Percentiles rank a stretch among this genome's conserved stretches.
phyloP scores from a whole-genome alignment of 306 rosid species.

The Carpinus fangiana region DNA sequence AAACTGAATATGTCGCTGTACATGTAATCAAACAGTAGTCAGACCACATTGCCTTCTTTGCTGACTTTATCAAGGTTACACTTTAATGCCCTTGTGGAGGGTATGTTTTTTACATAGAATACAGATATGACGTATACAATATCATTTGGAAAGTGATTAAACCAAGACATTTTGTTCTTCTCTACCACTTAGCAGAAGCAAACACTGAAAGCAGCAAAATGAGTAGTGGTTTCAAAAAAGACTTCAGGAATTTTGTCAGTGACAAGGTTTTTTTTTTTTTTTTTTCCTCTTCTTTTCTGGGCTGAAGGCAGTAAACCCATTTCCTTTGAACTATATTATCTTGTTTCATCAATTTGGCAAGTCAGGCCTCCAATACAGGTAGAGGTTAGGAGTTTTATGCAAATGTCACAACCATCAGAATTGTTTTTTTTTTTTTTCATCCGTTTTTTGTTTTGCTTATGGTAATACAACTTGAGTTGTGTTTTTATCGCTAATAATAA shows the following conservation, averaged over 20 bases:
- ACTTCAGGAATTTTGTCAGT: background rate
- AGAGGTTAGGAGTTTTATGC: background rate
- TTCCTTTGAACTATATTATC: background rate
- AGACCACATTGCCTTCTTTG: background rate
- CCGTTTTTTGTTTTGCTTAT: too few relatives aligned
- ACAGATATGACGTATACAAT: background rate
- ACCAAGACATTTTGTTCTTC: slow-evolving; percentile 21
- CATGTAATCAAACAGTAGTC: background rate
- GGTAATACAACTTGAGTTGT: background rate
- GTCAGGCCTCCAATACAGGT: background rate
- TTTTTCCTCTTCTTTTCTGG: background rate
- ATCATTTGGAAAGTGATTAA: slow-evolving; percentile 11
- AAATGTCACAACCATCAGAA: background rate
- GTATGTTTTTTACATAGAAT: slow-evolving; percentile 1
- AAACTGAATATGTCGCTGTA: background rate
- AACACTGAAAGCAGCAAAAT: slow-evolving; percentile 9
- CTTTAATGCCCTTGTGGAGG: background rate
- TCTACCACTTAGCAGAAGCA: slow-evolving; percentile 11
- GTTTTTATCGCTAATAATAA: background rate
- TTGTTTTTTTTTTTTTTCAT: background rate
- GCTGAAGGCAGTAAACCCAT: slow-evolving; percentile 5
- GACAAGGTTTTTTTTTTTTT: background rate
- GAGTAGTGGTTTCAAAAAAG: background rate
- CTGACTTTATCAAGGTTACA: slow-evolving; percentile 7
- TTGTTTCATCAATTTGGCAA: background rate